Evolutionary conservation across 139 green algal genomes (phyloP).

Genomic region (Coelastrella sp.): DNA sequence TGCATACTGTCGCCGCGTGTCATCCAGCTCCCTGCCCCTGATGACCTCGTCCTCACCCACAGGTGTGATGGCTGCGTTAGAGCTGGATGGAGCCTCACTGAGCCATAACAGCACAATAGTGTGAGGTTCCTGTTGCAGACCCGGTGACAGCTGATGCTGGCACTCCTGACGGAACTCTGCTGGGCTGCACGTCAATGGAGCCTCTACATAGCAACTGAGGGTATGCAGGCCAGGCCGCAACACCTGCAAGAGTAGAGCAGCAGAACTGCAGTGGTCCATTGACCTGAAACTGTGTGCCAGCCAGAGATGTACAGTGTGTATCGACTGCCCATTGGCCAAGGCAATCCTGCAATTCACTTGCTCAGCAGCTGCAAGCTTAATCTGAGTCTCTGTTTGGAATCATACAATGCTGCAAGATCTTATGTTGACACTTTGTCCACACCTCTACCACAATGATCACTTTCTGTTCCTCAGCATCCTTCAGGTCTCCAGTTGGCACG

Average conservation of each 20-base stretch:
- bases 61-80: not conserved
- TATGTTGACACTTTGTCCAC: not conserved
- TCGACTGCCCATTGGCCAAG: not conserved
- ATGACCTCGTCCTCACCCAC: not conserved
- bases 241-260: not conserved
- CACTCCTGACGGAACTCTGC: conserved; percentile 7
- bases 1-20: not conserved
- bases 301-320: not conserved
- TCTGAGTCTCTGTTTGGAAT: not conserved
- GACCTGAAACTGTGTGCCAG: not conserved
- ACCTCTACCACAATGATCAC: not conserved
- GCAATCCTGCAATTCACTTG: too few species aligned
- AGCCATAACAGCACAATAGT: conserved; percentile 15
- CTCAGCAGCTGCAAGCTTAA: not conserved
- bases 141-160: not conserved
- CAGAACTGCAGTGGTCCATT: not conserved
- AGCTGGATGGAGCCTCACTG: not conserved
- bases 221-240: not conserved
- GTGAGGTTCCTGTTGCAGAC: not conserved
- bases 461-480: not conserved
- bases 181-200: not conserved
- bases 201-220: not conserved
- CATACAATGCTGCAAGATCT: not conserved
- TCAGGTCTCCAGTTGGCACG: not conserved
- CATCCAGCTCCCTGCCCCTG: not conserved